phyloP scores from a whole-genome alignment of 2,329 filamentous ascomycete genomes.

The Fusarium papillatum region DNA sequence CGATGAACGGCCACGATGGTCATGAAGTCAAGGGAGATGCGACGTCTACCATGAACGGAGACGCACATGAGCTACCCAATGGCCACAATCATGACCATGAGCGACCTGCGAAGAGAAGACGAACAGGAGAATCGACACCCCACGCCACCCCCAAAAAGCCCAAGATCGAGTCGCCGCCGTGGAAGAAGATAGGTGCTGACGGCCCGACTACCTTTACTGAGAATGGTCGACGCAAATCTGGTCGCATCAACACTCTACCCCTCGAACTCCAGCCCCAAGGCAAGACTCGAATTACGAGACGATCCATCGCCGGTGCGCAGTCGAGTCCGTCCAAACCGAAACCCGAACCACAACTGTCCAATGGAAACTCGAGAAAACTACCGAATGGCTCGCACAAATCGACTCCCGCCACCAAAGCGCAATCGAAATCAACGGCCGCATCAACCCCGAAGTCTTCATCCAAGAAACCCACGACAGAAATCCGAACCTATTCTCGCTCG shows the following conservation, averaged over 20 bases:
- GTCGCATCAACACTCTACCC: slow-evolving; percentile 71
- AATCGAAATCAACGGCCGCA: slow-evolving; percentile 36
- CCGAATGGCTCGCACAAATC: slow-evolving; percentile 44
- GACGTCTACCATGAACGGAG: slow-evolving; percentile 43
- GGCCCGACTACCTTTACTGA: slow-evolving; percentile 88
- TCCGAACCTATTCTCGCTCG: slow-evolving; percentile 48
- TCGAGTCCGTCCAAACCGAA: slow-evolving; percentile 51
- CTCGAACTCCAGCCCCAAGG: slow-evolving; percentile 64
- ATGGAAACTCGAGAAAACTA: slow-evolving; percentile 43
- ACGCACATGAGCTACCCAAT: slow-evolving; percentile 56
- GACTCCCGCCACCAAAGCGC: slow-evolving; percentile 42
- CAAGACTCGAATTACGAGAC: slow-evolving; percentile 66
- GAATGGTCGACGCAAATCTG: slow-evolving; percentile 78
- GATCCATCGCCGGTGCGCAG: slow-evolving; percentile 50
- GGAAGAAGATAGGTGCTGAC: slow-evolving; percentile 88
- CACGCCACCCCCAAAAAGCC: slow-evolving; percentile 54
- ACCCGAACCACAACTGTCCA: slow-evolving; percentile 42
- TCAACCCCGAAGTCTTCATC: slow-evolving; percentile 48
- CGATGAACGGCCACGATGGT: slow-evolving; percentile 17
- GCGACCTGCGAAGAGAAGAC: slow-evolving; percentile 75
- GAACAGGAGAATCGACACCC: slow-evolving; percentile 64
- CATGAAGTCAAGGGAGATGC: slow-evolving; percentile 42
- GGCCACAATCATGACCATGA: slow-evolving; percentile 54
- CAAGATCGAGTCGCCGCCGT: slow-evolving; percentile 82
- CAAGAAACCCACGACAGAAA: slow-evolving; percentile 46